phyloP scores from a whole-genome alignment of 1,139 yeast species.

The Saccharomyces hybrid region DNA sequence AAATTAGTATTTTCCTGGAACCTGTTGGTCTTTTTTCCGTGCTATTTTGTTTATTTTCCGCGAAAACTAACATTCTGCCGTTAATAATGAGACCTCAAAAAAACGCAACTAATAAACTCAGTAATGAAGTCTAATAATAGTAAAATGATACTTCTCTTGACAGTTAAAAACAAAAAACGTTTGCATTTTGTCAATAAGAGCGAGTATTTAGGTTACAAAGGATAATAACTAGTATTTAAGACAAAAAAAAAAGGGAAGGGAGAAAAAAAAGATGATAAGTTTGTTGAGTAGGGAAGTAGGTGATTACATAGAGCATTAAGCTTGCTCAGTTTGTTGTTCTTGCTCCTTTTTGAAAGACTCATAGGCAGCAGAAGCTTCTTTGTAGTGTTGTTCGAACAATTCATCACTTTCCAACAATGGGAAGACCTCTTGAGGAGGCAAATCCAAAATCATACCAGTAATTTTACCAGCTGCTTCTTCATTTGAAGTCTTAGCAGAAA shows the following conservation, averaged over 20 bases:
- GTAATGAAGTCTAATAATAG: background rate
- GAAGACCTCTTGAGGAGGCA: conserved; percentile 87
- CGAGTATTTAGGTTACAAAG: background rate
- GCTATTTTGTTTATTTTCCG: background rate
- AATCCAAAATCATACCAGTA: conserved; percentile 97
- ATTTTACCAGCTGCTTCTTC: conserved; percentile 97
- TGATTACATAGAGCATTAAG: conserved; percentile 4
- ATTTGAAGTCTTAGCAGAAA: conserved; percentile 84
- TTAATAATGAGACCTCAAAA: background rate
- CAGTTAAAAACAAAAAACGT: background rate
- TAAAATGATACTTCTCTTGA: background rate
- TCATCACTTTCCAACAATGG: conserved; percentile 85
- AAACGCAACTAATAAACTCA: background rate
- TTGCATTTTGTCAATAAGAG: background rate
- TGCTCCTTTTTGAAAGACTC: conserved; percentile 61
- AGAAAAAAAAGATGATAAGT: background rate
- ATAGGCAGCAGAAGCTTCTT: conserved; percentile 91
- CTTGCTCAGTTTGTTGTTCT: conserved; percentile 20
- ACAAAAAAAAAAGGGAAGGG: background rate
- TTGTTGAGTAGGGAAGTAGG: background rate
- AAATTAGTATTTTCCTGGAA: background rate
- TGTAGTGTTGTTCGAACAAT: conserved; percentile 83
- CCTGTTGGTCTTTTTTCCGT: background rate
- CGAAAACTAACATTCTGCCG: background rate
- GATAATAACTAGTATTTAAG: background rate